These are phyloP conservation scores for Irpex sp. DNA, from an alignment of 1,284 basidiomycete species.

Conservation along the genomic window DNA sequence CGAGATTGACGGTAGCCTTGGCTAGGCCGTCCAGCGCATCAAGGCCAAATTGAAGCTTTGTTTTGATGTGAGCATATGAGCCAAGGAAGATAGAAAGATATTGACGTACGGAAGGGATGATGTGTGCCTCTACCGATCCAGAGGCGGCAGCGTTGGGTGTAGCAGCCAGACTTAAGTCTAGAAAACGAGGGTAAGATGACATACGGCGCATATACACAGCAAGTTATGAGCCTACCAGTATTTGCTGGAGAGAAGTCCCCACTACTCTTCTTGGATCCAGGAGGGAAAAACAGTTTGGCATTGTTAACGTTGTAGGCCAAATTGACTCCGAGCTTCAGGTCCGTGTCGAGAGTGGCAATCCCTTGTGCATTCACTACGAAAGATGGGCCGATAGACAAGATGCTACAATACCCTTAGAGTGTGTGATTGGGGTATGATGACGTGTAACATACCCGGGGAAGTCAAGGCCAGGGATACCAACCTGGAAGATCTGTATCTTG, in stretches of 20 bases:
- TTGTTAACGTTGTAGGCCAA: conserved; percentile 31
- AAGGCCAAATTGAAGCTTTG: conserved; percentile 29
- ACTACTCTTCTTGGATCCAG: conserved; percentile 14
- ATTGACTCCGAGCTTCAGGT: conserved; percentile 35
- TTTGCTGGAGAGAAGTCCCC: conserved; percentile 22
- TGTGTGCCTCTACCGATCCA: conserved; percentile 41
- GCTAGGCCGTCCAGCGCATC: conserved; percentile 30
- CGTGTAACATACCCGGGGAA: conserved; percentile 33
- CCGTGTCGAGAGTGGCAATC: conserved; percentile 28
- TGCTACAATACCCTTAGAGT: conserved; percentile 11
- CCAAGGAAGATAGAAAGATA: background rate
- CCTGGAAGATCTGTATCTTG: conserved; percentile 30
- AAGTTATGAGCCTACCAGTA: conserved; percentile 31
- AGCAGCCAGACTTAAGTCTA: conserved; percentile 40
- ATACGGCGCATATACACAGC: conserved; percentile 4
- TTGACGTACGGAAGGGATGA: conserved; percentile 38
- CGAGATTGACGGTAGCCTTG: conserved; percentile 35
- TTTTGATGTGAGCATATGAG: background rate
- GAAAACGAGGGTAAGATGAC: background rate
- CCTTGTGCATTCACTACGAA: conserved; percentile 28
- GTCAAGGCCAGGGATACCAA: conserved; percentile 36
- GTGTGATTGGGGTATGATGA: background rate
- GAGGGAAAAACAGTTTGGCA: conserved; percentile 43
- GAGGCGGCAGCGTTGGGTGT: conserved; percentile 35
- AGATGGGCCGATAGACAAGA: conserved; percentile 33